Conservation (phyloP, 345 rosid species). For the Erodium maritimum region DNA sequence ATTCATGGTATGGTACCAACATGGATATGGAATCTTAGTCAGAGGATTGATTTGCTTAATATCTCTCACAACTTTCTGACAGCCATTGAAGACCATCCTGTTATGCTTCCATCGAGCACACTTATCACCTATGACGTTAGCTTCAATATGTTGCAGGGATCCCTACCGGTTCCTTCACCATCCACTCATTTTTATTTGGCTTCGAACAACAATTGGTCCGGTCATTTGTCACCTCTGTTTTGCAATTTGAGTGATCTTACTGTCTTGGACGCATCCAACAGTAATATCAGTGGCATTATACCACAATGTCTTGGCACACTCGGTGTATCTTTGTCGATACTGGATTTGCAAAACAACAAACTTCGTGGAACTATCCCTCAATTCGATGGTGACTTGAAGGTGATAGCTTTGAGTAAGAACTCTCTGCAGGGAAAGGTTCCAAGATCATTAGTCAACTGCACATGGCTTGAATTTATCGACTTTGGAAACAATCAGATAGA, state of each 20-base stretch:
- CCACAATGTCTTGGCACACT: no score
- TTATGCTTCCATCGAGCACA: neutral
- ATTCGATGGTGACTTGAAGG: fast-evolving
- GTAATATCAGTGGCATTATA: neutral
- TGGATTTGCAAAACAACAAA: no score
- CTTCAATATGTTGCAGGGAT: constrained; percentile 7
- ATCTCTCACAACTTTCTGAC: no score
- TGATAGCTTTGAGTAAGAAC: neutral
- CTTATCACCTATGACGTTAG: neutral
- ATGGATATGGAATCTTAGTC: no score
- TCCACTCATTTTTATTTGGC: neutral
- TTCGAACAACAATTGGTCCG: neutral
- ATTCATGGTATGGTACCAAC: no score
- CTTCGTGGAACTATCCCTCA: neutral
- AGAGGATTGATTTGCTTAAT: no score
- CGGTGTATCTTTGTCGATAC: no score
- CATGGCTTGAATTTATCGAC: fast-evolving
- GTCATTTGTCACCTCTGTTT: neutral
- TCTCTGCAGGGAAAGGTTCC: constrained; percentile 6
- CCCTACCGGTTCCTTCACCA: constrained; percentile 1
- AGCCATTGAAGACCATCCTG: no score
- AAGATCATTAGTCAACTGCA: neutral
- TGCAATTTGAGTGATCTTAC: neutral
- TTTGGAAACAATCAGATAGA: constrained; percentile 7
- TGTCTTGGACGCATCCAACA: constrained; percentile 10